These are phyloP conservation scores for Albugo candida DNA, from an alignment of 352 stramenopile genomes.

Conservation along the genomic window DNA sequence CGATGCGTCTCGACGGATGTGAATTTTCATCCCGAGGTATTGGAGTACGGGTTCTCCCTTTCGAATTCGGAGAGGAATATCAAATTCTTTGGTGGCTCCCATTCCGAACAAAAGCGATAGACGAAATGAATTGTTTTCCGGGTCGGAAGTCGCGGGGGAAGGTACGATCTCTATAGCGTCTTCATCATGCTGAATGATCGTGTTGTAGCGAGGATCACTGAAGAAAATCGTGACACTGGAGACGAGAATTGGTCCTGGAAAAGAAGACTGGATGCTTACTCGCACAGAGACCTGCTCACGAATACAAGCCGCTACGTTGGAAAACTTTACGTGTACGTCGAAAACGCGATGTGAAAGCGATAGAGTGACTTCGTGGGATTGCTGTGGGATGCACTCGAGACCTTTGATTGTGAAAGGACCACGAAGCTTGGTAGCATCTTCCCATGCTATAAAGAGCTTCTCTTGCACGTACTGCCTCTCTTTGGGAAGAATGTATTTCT, in stretches of 20 bases:
- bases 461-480: constrained; percentile 8
- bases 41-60: neutral
- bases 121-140: too few relatives aligned
- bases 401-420: too few relatives aligned
- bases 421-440: too few relatives aligned
- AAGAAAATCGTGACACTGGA: constrained; percentile 3
- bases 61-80: neutral
- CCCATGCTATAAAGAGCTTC: constrained; percentile 8
- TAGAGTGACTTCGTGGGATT: constrained; percentile 1
- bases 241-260: constrained; percentile 1
- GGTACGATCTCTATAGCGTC: neutral
- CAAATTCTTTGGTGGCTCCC: neutral
- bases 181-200: constrained; percentile 1
- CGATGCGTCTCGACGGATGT: neutral
- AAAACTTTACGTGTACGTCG: constrained; percentile 3
- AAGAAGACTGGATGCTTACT: constrained; percentile 2
- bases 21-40: constrained; percentile 4
- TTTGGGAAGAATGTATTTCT: constrained; percentile 34
- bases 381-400: too few relatives aligned
- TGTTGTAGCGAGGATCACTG: constrained; percentile 2
- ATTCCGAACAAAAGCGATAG: too few relatives aligned
- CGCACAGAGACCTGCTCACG: neutral
- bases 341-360: constrained; percentile 1
- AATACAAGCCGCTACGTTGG: neutral
- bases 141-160: too few relatives aligned